phyloP scores from a whole-genome alignment of 1,284 basidiomycete genomes.

The Ceratobasidium sp. region DNA sequence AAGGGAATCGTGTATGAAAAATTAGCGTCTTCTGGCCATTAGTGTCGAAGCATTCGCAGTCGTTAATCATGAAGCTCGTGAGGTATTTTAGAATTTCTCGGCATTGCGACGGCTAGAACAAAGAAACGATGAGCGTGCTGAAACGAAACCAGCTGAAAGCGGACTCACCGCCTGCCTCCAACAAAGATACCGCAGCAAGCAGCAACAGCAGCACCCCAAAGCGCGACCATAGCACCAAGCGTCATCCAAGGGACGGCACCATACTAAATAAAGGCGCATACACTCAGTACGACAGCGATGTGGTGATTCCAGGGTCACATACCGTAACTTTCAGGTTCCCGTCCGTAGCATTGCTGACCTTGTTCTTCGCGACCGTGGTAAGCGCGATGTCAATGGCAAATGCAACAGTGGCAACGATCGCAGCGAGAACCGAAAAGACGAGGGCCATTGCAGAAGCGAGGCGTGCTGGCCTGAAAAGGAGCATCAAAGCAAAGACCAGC shows the following conservation, averaged over 20 bases:
- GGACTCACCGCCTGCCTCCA: constrained; percentile 48
- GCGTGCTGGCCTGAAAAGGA: constrained; percentile 53
- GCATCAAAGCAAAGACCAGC: constrained; percentile 60
- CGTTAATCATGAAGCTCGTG: constrained; percentile 2
- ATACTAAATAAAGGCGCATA: constrained; percentile 48
- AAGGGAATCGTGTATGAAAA: background rate
- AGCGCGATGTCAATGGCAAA: constrained; percentile 67
- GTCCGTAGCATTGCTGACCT: constrained; percentile 58
- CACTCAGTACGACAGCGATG: constrained; percentile 43
- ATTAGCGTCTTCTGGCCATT: background rate
- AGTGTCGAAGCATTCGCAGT: background rate
- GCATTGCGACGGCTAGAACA: constrained; percentile 23
- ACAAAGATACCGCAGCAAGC: constrained; percentile 57
- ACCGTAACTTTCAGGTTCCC: constrained; percentile 58
- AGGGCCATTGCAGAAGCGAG: constrained; percentile 53
- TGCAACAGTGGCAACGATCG: constrained; percentile 61
- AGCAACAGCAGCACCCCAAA: constrained; percentile 61
- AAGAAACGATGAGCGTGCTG: background rate
- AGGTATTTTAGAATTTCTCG: constrained; percentile 17
- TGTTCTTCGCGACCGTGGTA: constrained; percentile 50
- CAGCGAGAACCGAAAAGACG: constrained; percentile 55
- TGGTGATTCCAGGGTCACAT: constrained; percentile 53
- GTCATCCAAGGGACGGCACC: constrained; percentile 61
- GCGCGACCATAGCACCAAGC: constrained; percentile 61
- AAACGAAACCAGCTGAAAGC: background rate